Evolutionary conservation across 768 basidiomycete species (phyloP).

Genomic region (Amanita jacksonii): DNA sequence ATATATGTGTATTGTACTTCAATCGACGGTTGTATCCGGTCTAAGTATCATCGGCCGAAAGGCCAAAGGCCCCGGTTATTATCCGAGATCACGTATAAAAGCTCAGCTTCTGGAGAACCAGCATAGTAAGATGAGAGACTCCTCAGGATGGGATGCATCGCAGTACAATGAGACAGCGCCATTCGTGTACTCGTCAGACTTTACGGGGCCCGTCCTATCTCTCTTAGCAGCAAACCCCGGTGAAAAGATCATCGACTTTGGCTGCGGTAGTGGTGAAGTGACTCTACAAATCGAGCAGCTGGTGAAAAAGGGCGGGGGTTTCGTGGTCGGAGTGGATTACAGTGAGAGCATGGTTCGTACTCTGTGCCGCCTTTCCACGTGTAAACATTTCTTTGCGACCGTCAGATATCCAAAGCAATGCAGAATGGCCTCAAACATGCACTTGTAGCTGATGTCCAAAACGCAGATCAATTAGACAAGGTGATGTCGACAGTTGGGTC

Average conservation of each 20-base stretch:
- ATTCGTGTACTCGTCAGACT: conserved; percentile 55
- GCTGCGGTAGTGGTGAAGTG: conserved; percentile 79
- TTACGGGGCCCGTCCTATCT: conserved; percentile 44
- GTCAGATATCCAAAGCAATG: conserved; percentile 45
- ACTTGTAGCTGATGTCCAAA: conserved; percentile 48
- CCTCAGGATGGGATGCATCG: conserved; percentile 47
- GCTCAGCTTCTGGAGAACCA: too few relatives aligned
- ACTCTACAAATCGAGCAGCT: conserved; percentile 45
- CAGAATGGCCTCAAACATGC: conserved; percentile 34
- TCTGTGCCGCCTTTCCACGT: neutral
- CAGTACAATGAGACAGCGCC: conserved; percentile 54
- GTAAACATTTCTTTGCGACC: neutral
- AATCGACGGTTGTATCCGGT: neutral
- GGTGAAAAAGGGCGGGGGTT: conserved; percentile 40
- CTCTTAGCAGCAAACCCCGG: conserved; percentile 56
- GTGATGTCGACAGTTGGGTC: neutral
- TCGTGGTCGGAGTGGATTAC: conserved; percentile 60
- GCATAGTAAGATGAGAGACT: conserved; percentile 16
- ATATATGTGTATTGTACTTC: neutral
- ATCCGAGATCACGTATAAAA: too few relatives aligned
- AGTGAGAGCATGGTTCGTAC: conserved; percentile 62
- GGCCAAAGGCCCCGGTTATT: neutral
- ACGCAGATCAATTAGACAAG: conserved; percentile 19
- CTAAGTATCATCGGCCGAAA: neutral
- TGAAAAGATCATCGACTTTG: conserved; percentile 65